Evolutionary conservation across 75 land plant species (phyloP).

Genomic region (Pinus taeda): DNA sequence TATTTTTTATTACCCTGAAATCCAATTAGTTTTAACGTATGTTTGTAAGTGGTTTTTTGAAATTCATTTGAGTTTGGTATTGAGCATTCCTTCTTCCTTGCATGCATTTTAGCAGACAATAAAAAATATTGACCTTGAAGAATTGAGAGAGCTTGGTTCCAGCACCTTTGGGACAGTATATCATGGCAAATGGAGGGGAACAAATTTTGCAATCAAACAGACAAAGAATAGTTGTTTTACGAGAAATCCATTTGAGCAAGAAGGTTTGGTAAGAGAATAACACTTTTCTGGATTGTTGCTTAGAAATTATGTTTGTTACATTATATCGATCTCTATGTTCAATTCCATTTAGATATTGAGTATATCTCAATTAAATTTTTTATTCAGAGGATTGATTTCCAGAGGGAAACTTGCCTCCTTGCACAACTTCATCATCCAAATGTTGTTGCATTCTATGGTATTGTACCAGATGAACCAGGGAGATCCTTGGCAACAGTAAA

Average conservation of each 20-base stretch:
- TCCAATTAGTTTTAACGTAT: neutral
- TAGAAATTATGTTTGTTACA: neutral
- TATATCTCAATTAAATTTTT: neutral
- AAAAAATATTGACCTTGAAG: constrained; percentile 56
- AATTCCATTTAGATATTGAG: neutral
- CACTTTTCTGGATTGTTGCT: neutral
- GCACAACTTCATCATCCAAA: constrained; percentile 95
- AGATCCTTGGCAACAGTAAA: constrained; percentile 84
- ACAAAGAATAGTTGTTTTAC: constrained; percentile 64
- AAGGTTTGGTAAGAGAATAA: constrained; percentile 4
- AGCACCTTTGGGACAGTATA: constrained; percentile 69
- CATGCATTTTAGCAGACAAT: constrained; percentile 32
- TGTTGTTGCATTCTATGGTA: constrained; percentile 97
- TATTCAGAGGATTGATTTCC: constrained; percentile 78
- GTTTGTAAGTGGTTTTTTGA: neutral
- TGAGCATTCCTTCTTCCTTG: neutral
- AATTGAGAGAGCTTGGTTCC: constrained; percentile 59
- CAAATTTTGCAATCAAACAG: constrained; percentile 73
- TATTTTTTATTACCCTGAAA: neutral
- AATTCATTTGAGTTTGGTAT: neutral
- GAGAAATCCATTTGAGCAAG: constrained; percentile 43
- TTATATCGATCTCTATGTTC: constrained; percentile 1
- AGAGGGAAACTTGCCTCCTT: constrained; percentile 86
- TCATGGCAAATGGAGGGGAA: constrained; percentile 70
- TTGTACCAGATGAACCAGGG: constrained; percentile 95